Percentiles rank a stretch among this genome's conserved stretches.
phyloP scores from a whole-genome alignment of 2,329 filamentous ascomycete genomes.

The Hymenoscyphus linearis region DNA sequence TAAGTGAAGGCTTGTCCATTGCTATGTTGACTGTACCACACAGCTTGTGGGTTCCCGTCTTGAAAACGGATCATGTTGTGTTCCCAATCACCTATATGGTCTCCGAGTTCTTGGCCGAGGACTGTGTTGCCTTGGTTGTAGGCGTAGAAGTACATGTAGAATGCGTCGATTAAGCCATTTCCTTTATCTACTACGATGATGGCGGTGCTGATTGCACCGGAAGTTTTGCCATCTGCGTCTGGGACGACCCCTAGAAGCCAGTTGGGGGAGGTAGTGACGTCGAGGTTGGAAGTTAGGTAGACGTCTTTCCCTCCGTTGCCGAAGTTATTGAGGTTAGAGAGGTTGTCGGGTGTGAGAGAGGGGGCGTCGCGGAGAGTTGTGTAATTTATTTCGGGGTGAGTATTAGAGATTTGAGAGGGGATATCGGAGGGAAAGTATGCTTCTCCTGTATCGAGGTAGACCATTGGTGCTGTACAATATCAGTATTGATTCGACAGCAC shows the following conservation, averaged over 20 bases:
- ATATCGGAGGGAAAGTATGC: conserved; percentile 46
- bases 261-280: conserved; percentile 40
- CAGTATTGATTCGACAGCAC: background rate
- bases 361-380: conserved; percentile 35
- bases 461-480: conserved; percentile 40
- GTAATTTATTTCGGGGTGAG: conserved; percentile 40
- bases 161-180: conserved; percentile 38
- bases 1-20: conserved; percentile 60
- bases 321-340: conserved; percentile 41
- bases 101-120: conserved; percentile 28
- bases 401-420: conserved; percentile 40
- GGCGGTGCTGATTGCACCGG: conserved; percentile 42
- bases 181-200: conserved; percentile 56
- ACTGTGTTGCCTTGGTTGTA: conserved; percentile 32
- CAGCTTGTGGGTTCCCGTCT: conserved; percentile 45
- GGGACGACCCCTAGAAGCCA: conserved; percentile 51
- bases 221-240: conserved; percentile 43
- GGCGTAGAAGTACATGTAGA: conserved; percentile 35
- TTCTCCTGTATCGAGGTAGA: conserved; percentile 45
- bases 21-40: conserved; percentile 61
- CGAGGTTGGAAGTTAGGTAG: conserved; percentile 44
- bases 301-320: conserved; percentile 38
- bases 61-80: conserved; percentile 63
- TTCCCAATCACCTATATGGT: conserved; percentile 63
- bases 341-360: conserved; percentile 40